phyloP scores from a whole-genome alignment of 1,284 basidiomycete species.

The Coniferiporia sulphurascens region DNA sequence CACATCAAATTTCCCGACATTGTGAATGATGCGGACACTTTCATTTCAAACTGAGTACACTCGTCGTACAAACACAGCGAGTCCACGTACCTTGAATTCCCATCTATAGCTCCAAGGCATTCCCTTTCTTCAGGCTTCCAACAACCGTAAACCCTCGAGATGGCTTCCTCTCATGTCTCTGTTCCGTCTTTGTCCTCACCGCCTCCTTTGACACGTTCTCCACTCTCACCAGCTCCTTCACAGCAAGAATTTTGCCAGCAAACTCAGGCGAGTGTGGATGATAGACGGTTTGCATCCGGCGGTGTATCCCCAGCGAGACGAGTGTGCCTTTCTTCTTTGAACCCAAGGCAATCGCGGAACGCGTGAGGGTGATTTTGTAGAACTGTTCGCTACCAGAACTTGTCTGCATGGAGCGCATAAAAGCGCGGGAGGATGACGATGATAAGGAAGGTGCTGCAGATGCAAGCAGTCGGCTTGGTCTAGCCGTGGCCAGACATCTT shows the following conservation, averaged over 20 bases:
- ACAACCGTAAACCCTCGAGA: constrained; percentile 59
- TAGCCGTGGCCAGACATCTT: not conserved
- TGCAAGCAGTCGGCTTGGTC: not conserved
- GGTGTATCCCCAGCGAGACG: constrained; percentile 70
- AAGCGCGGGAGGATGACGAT: not conserved
- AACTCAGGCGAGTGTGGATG: constrained; percentile 65
- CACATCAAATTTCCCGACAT: too few species aligned
- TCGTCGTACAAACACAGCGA: too few species aligned
- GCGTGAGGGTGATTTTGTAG: constrained; percentile 79
- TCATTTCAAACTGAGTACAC: too few species aligned
- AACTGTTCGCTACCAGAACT: constrained; percentile 48
- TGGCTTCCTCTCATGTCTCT: constrained; percentile 58
- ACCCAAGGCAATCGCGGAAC: constrained; percentile 79
- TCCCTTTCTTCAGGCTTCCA: constrained; percentile 19
- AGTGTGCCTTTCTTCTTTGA: constrained; percentile 69
- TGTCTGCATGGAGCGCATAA: not conserved
- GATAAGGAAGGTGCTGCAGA: not conserved
- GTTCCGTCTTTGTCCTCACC: constrained; percentile 62
- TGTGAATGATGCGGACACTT: too few species aligned
- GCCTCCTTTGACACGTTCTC: constrained; percentile 66
- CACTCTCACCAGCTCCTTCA: constrained; percentile 87
- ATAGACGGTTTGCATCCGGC: constrained; percentile 79
- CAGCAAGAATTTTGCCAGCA: constrained; percentile 76
- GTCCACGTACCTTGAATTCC: not conserved
- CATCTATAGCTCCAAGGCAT: not conserved